A percentile compares a stretch with the other conserved stretches of the same genome.
These are phyloP conservation scores for Neopestalotiopsis sp. DNA, from an alignment of 2,329 filamentous ascomycete genomes.

Conservation along the genomic window DNA sequence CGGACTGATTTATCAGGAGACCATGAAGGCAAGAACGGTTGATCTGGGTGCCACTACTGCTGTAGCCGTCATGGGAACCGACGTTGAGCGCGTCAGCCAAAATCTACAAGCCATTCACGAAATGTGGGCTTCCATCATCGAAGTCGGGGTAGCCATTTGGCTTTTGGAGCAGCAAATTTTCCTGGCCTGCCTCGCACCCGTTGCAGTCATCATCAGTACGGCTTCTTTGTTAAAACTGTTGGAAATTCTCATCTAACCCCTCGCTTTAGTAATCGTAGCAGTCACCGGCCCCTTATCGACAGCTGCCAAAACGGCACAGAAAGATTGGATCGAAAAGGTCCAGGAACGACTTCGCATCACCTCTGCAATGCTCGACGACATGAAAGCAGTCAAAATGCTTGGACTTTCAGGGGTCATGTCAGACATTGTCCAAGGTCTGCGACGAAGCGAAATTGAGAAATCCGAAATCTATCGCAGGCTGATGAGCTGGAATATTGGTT, in stretches of 20 bases:
- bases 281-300: conserved; percentile 25
- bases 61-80: conserved; percentile 41
- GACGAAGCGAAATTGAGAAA: conserved; percentile 35
- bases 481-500: conserved; percentile 27
- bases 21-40: conserved; percentile 26
- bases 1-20: conserved; percentile 32
- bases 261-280: conserved; percentile 24
- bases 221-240: not conserved
- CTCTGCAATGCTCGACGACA: conserved; percentile 45
- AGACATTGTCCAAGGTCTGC: conserved; percentile 31
- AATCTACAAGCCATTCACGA: conserved; percentile 32
- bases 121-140: conserved; percentile 34
- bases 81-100: conserved; percentile 37
- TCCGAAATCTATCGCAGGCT: conserved; percentile 34
- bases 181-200: conserved; percentile 23
- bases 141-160: conserved; percentile 36
- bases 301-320: conserved; percentile 31
- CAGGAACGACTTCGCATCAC: conserved; percentile 49
- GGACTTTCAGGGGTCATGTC: conserved; percentile 35
- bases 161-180: conserved; percentile 36
- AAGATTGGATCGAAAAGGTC: conserved; percentile 48
- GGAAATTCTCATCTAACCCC: conserved; percentile 18
- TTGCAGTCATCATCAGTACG: conserved; percentile 14
- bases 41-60: conserved; percentile 34
- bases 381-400: conserved; percentile 53